A percentile compares a stretch with the other conserved stretches of the same genome.
Conservation (phyloP, 139 green algal genomes). For the Tetratostichococcus sp. region DNA sequence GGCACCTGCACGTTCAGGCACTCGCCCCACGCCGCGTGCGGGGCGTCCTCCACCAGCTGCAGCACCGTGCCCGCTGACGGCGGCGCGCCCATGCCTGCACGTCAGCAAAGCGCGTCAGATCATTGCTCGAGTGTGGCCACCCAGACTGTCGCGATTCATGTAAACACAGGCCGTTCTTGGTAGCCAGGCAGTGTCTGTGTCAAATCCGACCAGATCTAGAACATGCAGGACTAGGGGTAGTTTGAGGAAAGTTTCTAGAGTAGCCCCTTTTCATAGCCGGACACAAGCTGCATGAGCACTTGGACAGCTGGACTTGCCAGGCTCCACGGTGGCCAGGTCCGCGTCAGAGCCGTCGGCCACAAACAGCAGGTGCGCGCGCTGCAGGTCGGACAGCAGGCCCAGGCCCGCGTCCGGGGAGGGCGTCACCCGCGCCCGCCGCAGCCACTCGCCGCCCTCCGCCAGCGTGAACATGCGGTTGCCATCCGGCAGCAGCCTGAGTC, state of each 20-base stretch:
- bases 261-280: too few species aligned
- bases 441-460: slow-evolving; percentile 19
- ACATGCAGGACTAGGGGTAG: too few species aligned
- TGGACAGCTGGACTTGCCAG: too few species aligned
- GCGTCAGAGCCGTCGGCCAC: neutral
- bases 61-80: neutral
- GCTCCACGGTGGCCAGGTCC: neutral
- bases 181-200: too few species aligned
- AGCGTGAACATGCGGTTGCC: slow-evolving; percentile 11
- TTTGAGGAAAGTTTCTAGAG: too few species aligned
- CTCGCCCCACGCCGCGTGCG: slow-evolving; percentile 22
- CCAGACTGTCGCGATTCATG: too few species aligned
- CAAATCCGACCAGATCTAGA: too few species aligned
- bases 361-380: slow-evolving; percentile 4
- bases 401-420: neutral
- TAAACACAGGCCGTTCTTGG: too few species aligned
- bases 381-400: neutral
- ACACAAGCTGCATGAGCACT: too few species aligned
- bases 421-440: neutral
- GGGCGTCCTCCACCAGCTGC: slow-evolving; percentile 20
- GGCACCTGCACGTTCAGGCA: slow-evolving; percentile 52
- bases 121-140: too few species aligned
- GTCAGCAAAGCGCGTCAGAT: neutral
- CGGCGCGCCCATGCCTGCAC: neutral
- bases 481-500: neutral